A percentile compares a stretch with the other conserved stretches of the same genome.
phyloP scores from a whole-genome alignment of 1,284 basidiomycete species.

The Cryptococcus deneoformans region DNA sequence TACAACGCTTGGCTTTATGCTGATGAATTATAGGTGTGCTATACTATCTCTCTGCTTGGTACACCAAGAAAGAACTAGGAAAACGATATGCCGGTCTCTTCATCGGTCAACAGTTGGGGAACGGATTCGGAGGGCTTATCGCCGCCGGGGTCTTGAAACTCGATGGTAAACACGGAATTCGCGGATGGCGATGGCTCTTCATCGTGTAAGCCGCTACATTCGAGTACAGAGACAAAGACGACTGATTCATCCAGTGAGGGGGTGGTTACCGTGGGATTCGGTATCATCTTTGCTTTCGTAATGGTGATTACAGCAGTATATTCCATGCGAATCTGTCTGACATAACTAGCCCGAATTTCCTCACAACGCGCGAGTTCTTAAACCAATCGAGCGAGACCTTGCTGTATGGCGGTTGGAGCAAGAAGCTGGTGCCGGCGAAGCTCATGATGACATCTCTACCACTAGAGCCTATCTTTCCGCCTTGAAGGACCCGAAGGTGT shows the following conservation, averaged over 20 bases:
- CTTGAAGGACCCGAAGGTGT: conserved; percentile 20
- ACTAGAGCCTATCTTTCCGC: conserved; percentile 16
- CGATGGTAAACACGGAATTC: conserved; percentile 26
- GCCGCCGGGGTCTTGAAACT: conserved; percentile 29
- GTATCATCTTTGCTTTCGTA: conserved; percentile 16
- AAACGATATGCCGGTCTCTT: conserved; percentile 32
- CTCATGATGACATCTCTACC: conserved; percentile 13
- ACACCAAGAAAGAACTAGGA: conserved; percentile 33
- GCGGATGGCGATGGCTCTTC: conserved; percentile 33
- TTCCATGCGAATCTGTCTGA: neutral
- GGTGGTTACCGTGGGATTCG: conserved; percentile 19
- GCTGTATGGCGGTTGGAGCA: conserved; percentile 29
- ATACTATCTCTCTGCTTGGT: conserved; percentile 38
- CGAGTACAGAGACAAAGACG: too few relatives aligned
- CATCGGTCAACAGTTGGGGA: conserved; percentile 37
- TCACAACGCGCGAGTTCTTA: conserved; percentile 23
- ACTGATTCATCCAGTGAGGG: conserved; percentile 15
- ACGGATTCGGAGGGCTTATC: conserved; percentile 39
- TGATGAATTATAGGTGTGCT: conserved; percentile 22
- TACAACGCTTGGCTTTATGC: too few relatives aligned
- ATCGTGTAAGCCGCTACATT: conserved; percentile 10
- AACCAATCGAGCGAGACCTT: conserved; percentile 22
- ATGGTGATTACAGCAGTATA: conserved; percentile 8
- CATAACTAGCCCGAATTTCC: conserved; percentile 20
- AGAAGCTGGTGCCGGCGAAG: conserved; percentile 23